These are phyloP conservation scores for Colletotrichum tabaci DNA, from an alignment of 2,329 filamentous ascomycete species.

Conservation along the genomic window DNA sequence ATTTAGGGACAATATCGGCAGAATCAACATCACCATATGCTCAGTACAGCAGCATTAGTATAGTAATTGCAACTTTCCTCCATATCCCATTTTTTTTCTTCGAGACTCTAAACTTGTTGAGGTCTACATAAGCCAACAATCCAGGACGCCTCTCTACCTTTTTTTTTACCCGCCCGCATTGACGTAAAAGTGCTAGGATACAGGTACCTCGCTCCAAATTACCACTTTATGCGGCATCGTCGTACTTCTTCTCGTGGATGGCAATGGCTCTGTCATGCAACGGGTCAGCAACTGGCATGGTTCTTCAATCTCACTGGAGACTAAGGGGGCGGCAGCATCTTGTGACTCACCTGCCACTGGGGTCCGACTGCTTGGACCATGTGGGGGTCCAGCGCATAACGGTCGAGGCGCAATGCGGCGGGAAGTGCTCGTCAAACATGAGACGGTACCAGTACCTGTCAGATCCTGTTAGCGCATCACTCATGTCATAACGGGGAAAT, in stretches of 20 bases:
- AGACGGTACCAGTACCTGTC: constrained; percentile 92
- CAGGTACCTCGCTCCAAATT: constrained; percentile 34
- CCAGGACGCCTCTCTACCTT: constrained; percentile 38
- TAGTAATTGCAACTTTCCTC: constrained; percentile 14
- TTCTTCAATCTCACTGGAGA: constrained; percentile 3
- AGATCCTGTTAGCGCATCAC: constrained; percentile 46
- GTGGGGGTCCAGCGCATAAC: constrained; percentile 98
- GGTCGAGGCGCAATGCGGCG: constrained; percentile 88
- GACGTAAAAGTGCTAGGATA: constrained; percentile 37
- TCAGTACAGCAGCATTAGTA: constrained; percentile 2
- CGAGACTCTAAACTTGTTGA: constrained; percentile 40
- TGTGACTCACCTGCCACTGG: constrained; percentile 83
- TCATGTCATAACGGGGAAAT: constrained; percentile 8
- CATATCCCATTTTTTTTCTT: constrained; percentile 1
- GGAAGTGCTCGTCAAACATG: constrained; percentile 99
- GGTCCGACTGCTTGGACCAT: constrained; percentile 97
- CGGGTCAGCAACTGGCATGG: constrained; percentile 29
- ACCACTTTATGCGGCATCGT: constrained; percentile 58
- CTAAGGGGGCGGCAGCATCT: background rate
- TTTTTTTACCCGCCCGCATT: constrained; percentile 38
- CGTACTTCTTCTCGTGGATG: constrained; percentile 83
- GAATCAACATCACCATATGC: no score
- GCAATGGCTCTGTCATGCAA: constrained; percentile 75
- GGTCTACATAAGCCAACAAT: constrained; percentile 38
- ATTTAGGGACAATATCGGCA: background rate